Evolutionary conservation across 352 stramenopile genomes (phyloP).

Genomic region (Phytophthora sp.): DNA sequence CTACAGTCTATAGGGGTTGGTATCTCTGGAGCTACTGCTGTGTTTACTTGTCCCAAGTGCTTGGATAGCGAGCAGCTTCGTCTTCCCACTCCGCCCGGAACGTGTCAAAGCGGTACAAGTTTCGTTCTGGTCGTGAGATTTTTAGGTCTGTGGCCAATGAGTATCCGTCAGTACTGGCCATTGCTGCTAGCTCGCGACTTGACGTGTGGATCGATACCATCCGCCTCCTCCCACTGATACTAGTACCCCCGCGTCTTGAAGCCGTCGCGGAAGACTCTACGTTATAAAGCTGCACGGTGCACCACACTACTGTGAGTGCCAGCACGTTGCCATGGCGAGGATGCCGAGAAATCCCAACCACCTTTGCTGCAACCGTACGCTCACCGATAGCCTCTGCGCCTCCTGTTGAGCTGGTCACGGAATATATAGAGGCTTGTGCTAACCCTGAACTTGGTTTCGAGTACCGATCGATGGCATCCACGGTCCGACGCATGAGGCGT

Average conservation of each 20-base stretch:
- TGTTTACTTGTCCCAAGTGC: constrained; percentile 55
- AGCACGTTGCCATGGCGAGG: constrained; percentile 60
- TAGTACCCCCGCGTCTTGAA: constrained; percentile 28
- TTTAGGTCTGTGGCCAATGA: constrained; percentile 61
- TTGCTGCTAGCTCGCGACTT: constrained; percentile 35
- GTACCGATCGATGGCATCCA: constrained; percentile 33
- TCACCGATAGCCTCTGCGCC: constrained; percentile 58
- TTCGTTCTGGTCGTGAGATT: constrained; percentile 64
- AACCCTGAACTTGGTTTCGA: constrained; percentile 21
- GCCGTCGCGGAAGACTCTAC: constrained; percentile 24
- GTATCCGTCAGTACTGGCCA: constrained; percentile 27
- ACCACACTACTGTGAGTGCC: constrained; percentile 75
- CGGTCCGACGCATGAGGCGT: constrained; percentile 70
- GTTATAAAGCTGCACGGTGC: constrained; percentile 81
- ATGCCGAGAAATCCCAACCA: constrained; percentile 50
- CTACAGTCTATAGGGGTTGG: not conserved
- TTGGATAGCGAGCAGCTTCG: constrained; percentile 60
- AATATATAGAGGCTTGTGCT: constrained; percentile 54
- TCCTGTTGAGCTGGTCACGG: constrained; percentile 40
- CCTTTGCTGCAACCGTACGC: constrained; percentile 75
- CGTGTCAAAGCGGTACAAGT: constrained; percentile 79
- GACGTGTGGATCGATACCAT: constrained; percentile 25
- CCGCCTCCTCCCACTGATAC: constrained; percentile 32
- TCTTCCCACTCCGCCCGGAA: constrained; percentile 80
- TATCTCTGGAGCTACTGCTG: not conserved